phyloP scores from a whole-genome alignment of 1,284 basidiomycete genomes.

The Boletus sp. region DNA sequence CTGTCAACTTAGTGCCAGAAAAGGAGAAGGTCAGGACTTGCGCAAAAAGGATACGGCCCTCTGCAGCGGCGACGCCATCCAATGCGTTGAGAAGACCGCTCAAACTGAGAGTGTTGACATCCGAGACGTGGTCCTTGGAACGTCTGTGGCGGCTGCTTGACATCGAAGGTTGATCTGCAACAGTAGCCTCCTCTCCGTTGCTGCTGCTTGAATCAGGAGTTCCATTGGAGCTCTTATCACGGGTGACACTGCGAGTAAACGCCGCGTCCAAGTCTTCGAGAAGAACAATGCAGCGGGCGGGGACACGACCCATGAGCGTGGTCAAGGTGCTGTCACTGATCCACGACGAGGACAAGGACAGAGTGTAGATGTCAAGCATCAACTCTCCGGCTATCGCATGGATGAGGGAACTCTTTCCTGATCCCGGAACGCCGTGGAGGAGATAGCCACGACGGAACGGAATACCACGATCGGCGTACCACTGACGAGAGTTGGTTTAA shows the following conservation, averaged over 20 bases:
- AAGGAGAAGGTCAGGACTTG: constrained; percentile 36
- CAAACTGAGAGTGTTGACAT: constrained; percentile 74
- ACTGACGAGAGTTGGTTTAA: constrained; percentile 34
- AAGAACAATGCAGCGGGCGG: constrained; percentile 76
- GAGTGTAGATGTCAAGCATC: constrained; percentile 75
- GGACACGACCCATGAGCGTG: constrained; percentile 76
- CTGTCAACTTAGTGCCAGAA: constrained; percentile 2
- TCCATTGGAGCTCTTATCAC: constrained; percentile 49
- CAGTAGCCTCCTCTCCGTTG: constrained; percentile 36
- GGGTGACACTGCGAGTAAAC: constrained; percentile 67
- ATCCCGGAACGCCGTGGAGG: constrained; percentile 75
- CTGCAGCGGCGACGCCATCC: constrained; percentile 82
- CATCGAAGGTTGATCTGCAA: constrained; percentile 29
- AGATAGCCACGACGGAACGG: constrained; percentile 84
- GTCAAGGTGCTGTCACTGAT: constrained; percentile 75
- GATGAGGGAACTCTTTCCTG: constrained; percentile 78
- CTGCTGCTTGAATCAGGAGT: constrained; percentile 40
- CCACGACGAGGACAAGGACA: constrained; percentile 73
- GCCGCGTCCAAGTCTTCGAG: constrained; percentile 83
- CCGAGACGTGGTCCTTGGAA: constrained; percentile 60
- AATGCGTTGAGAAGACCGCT: constrained; percentile 80
- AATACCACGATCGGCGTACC: constrained; percentile 68
- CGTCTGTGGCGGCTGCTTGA: constrained; percentile 40
- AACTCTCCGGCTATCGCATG: constrained; percentile 81
- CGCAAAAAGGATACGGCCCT: constrained; percentile 81